Evolutionary conservation across 1,284 basidiomycete species (phyloP).

Genomic region (Meira nashicola): DNA sequence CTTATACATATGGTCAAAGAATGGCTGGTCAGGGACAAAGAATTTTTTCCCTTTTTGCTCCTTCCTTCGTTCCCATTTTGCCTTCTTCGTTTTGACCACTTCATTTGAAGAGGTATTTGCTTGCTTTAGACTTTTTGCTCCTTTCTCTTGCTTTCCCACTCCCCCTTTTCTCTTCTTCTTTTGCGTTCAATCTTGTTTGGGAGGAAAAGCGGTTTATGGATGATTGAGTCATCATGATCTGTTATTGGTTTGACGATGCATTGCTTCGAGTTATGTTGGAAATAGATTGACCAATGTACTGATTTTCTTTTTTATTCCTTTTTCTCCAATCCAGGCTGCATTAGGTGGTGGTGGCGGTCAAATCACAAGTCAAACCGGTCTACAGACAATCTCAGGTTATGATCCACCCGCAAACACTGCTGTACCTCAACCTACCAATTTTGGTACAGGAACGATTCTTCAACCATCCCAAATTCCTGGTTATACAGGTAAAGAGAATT

Average conservation of each 20-base stretch:
- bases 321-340: constrained; percentile 1
- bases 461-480: constrained; percentile 5
- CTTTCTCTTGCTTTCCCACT: no score
- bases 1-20: no score
- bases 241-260: not conserved
- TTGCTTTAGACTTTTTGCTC: no score
- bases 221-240: not conserved
- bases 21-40: no score
- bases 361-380: not conserved
- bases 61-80: no score
- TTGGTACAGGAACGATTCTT: not conserved
- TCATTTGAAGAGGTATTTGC: no score
- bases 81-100: no score
- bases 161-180: not conserved
- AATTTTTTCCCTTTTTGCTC: no score
- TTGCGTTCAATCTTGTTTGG: not conserved
- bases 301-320: not conserved
- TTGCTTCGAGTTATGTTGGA: not conserved
- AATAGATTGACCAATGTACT: not conserved
- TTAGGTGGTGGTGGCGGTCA: constrained; percentile 4
- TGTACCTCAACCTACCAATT: not conserved
- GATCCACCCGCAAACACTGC: not conserved
- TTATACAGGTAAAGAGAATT: not conserved
- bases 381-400: constrained; percentile 9
- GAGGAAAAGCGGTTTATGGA: not conserved